These are phyloP conservation scores for Rubia occidens DNA, from an alignment of 305 asterid genomes.

Conservation along the genomic window DNA sequence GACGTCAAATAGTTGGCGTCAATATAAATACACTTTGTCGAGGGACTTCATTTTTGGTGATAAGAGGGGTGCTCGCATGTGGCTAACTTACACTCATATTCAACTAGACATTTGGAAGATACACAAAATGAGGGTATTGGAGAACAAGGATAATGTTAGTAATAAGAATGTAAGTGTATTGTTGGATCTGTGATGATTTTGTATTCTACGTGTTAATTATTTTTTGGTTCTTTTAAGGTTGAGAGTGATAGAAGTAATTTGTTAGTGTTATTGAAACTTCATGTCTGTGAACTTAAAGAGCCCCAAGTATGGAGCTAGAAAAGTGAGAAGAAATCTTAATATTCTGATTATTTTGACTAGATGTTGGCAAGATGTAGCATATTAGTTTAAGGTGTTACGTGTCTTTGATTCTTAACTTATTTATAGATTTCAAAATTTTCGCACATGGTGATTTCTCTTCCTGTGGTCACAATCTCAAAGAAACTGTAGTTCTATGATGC, in stretches of 20 bases:
- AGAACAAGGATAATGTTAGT: no score
- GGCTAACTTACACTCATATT: no score
- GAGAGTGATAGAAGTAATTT: neutral
- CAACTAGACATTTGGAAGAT: no score
- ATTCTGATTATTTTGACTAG: neutral
- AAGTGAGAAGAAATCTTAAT: neutral
- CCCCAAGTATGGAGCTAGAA: neutral
- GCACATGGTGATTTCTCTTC: neutral
- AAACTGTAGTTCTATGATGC: neutral
- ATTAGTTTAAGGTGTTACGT: neutral
- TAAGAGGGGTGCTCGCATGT: no score
- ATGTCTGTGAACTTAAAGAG: neutral
- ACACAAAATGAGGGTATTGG: no score
- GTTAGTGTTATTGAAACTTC: neutral
- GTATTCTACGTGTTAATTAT: neutral
- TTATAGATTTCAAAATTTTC: neutral
- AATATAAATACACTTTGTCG: no score
- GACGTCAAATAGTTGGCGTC: no score
- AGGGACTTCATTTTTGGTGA: no score
- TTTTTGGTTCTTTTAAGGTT: neutral
- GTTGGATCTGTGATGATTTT: neutral
- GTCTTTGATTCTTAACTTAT: neutral
- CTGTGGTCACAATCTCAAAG: neutral
- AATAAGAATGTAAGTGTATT: no score
- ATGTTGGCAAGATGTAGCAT: neutral